Base-by-base conservation (phyloP, 768 basidiomycete species). In the Neoboletus subvelutipes region DNA sequence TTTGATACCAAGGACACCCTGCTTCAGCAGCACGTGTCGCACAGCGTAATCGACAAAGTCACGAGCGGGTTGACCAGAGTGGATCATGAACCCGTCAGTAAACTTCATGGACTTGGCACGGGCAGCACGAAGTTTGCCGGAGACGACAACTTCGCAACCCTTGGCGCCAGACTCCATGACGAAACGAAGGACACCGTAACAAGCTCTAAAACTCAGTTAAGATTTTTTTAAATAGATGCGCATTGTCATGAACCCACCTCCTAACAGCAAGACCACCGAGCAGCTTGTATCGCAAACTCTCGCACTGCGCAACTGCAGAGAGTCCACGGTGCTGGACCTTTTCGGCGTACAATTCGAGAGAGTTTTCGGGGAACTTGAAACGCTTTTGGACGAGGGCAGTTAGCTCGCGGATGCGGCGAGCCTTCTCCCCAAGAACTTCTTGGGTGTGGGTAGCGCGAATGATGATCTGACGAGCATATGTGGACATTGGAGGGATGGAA, bases 21-120 rank as follows among this genome's bases (percentile, higher is more conserved):
- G 97, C 67, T 92, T 89, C 63, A 99, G 86, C 67, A 98, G 84
- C 68, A 98, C 97, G 81, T 99, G 97, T 65, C 97, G 86, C 67
- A 98, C 95, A 58, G 97, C 97, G 66, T 92, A 84, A 80, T 98
- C 96, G 61, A 99, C 94, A 68, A 95, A 99, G 74, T 99, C 97
- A 53, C 87, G 81, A 48, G 87, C 88, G 65, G 97, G 97, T 79
- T 99, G 97, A 85, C 95, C 95, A 61, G 96, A 97, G 83, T 94
- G 92, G 70, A 94, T 92, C 92, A 94, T 94, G 88, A 98, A 98
- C 54, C 97, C 97, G 70, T 99, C 97, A 72, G 95, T 98, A 81
- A 99, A 98, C 78, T 99, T 99, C 97, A 99, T 99, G 20, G 94
- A 92, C 80, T 99, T 99, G 70, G 97, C 97, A 83, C 96, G 94